These are phyloP conservation scores for Leucaena leucocephala DNA, from an alignment of 306 rosid genomes.

Conservation along the genomic window DNA sequence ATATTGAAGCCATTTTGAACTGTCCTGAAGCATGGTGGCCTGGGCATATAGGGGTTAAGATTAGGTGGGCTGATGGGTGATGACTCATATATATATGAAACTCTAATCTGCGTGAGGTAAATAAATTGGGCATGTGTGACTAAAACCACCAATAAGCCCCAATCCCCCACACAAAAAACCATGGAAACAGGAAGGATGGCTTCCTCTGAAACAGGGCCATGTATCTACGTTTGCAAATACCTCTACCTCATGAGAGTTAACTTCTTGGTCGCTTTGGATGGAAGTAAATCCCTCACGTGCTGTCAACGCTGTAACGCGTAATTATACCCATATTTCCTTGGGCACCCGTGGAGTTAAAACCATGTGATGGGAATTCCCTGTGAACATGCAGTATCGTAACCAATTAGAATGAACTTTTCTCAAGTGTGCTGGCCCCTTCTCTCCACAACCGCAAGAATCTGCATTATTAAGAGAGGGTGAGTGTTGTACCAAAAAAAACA, in stretches of 20 bases:
- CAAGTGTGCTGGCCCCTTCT: not conserved
- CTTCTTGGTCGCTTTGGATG: not conserved
- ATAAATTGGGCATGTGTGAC: not conserved
- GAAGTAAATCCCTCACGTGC: not conserved
- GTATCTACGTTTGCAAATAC: not conserved
- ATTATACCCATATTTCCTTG: not conserved
- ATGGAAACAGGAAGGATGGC: no score
- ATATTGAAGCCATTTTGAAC: not conserved
- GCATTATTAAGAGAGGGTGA: not conserved
- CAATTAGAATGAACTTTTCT: not conserved
- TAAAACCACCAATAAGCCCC: not conserved
- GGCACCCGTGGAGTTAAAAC: not conserved
- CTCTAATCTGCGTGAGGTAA: not conserved
- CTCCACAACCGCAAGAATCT: not conserved
- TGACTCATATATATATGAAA: not conserved
- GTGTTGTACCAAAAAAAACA: no score
- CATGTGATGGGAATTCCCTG: not conserved
- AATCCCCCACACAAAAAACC: no score
- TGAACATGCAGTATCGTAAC: not conserved
- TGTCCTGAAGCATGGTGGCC: not conserved
- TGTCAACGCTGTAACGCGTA: not conserved
- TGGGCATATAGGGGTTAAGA: not conserved
- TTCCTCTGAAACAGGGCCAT: no score
- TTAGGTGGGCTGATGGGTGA: not conserved
- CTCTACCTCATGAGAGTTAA: not conserved